These are phyloP conservation scores for Microsporum canis DNA, from an alignment of 2,329 filamentous ascomycete genomes.

Conservation along the genomic window DNA sequence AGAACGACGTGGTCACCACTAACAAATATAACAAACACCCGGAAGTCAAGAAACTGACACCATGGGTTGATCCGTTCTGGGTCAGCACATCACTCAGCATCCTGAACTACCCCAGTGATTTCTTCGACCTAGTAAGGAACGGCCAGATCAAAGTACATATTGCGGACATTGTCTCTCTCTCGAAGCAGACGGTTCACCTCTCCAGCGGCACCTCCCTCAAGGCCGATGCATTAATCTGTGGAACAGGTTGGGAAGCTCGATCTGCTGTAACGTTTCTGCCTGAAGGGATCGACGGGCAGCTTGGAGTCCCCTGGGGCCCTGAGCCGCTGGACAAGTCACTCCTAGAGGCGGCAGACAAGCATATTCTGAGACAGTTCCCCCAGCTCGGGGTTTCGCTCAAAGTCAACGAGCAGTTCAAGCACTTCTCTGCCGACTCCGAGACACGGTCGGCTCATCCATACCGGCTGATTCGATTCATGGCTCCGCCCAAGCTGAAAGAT, in stretches of 20 bases:
- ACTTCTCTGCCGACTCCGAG: slow-evolving; percentile 14
- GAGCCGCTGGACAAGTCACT: slow-evolving; percentile 28
- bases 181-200: slow-evolving; percentile 38
- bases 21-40: slow-evolving; percentile 38
- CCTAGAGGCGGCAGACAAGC: slow-evolving; percentile 32
- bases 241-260: slow-evolving; percentile 47
- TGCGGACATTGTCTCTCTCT: slow-evolving; percentile 43
- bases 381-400: slow-evolving; percentile 34
- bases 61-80: slow-evolving; percentile 41
- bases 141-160: slow-evolving; percentile 47
- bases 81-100: slow-evolving; percentile 48
- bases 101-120: slow-evolving; percentile 47
- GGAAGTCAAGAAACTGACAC: slow-evolving; percentile 37
- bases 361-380: slow-evolving; percentile 40
- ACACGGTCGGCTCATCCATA: slow-evolving; percentile 21
- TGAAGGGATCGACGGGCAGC: slow-evolving; percentile 30
- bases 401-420: slow-evolving; percentile 9
- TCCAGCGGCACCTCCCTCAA: slow-evolving; percentile 35
- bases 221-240: slow-evolving; percentile 43
- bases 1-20: slow-evolving; percentile 38
- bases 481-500: slow-evolving; percentile 33
- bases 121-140: slow-evolving; percentile 46
- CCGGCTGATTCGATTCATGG: slow-evolving; percentile 38
- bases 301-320: slow-evolving; percentile 36
- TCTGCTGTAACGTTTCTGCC: slow-evolving; percentile 41